A percentile compares a stretch with the other conserved stretches of the same genome.
Evolutionary conservation across 1,139 yeast genomes (phyloP).

Genomic region (Tardiomyces blankii): DNA sequence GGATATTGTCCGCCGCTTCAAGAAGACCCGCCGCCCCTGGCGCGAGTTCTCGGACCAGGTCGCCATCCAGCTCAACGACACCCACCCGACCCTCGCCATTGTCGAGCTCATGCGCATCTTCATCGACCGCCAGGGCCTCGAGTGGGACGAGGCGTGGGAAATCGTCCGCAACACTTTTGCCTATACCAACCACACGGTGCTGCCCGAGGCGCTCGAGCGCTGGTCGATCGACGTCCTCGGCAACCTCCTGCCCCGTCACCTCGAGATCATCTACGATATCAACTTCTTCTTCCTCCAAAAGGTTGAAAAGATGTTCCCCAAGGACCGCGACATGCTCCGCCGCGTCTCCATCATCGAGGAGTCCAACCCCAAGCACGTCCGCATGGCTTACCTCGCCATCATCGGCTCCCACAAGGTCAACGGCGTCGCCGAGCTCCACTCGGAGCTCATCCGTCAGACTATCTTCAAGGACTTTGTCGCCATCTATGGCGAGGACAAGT

Average conservation of each 20-base stretch:
- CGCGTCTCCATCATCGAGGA: slow-evolving; percentile 84
- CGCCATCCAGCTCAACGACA: slow-evolving; percentile 90
- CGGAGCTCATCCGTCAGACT: slow-evolving; percentile 80
- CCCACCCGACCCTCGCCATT: slow-evolving; percentile 88
- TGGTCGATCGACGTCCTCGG: slow-evolving; percentile 86
- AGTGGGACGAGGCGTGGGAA: slow-evolving; percentile 79
- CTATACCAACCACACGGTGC: slow-evolving; percentile 90
- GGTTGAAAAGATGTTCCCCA: slow-evolving; percentile 69
- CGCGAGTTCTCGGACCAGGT: slow-evolving; percentile 70
- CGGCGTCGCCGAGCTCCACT: slow-evolving; percentile 93
- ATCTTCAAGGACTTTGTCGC: slow-evolving; percentile 84
- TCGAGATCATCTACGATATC: slow-evolving; percentile 83
- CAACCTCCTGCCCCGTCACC: slow-evolving; percentile 75
- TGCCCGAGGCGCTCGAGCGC: slow-evolving; percentile 90
- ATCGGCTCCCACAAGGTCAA: slow-evolving; percentile 89
- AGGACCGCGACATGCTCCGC: slow-evolving; percentile 46
- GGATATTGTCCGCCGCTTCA: slow-evolving; percentile 84
- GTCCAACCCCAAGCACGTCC: slow-evolving; percentile 62
- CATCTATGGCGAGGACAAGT: slow-evolving; percentile 70
- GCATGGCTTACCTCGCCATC: slow-evolving; percentile 89
- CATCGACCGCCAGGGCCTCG: slow-evolving; percentile 70
- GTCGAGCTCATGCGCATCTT: slow-evolving; percentile 83
- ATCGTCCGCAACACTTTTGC: slow-evolving; percentile 77
- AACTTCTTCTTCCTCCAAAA: slow-evolving; percentile 67
- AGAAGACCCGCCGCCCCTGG: slow-evolving; percentile 74